These are phyloP conservation scores for Spironucleus salmonicida DNA, from an alignment of 208 protist genomes.

Conservation along the genomic window DNA sequence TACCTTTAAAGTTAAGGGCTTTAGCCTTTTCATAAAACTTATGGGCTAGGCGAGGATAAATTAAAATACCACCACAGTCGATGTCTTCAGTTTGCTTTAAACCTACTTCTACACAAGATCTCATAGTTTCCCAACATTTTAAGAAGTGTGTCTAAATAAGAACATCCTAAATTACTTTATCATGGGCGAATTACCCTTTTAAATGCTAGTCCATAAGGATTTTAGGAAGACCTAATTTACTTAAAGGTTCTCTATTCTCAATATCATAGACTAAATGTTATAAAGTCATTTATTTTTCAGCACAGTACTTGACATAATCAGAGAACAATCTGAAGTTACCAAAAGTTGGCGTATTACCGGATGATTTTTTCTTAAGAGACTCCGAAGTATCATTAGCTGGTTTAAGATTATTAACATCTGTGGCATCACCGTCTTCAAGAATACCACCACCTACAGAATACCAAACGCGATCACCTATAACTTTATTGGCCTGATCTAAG, in stretches of 20 bases:
- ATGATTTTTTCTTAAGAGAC: not conserved
- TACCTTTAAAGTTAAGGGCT: not conserved
- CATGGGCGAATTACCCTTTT: no score
- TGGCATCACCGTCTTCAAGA: not conserved
- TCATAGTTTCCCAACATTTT: conserved; percentile 23
- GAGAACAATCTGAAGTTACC: conserved; percentile 3
- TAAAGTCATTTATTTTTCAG: not conserved
- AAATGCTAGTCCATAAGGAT: no score
- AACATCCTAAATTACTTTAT: no score
- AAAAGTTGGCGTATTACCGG: not conserved
- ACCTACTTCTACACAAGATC: conserved; percentile 5
- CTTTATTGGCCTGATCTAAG: not conserved
- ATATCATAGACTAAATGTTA: conserved; percentile 3
- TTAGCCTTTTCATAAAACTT: not conserved
- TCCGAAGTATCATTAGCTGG: not conserved
- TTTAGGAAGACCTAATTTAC: no score
- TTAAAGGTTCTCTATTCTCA: no score
- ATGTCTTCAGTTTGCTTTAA: not conserved
- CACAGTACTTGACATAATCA: conserved; percentile 1
- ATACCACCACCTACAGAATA: conserved; percentile 19
- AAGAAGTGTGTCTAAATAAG: not conserved
- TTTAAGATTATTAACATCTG: not conserved
- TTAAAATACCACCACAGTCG: not conserved
- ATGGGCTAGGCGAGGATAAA: not conserved
- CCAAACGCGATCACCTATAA: conserved; percentile 1